Percentiles rank a stretch among this genome's conserved stretches.
Conservation (phyloP, 306 rosid genomes). For the Lablab purpureus region DNA sequence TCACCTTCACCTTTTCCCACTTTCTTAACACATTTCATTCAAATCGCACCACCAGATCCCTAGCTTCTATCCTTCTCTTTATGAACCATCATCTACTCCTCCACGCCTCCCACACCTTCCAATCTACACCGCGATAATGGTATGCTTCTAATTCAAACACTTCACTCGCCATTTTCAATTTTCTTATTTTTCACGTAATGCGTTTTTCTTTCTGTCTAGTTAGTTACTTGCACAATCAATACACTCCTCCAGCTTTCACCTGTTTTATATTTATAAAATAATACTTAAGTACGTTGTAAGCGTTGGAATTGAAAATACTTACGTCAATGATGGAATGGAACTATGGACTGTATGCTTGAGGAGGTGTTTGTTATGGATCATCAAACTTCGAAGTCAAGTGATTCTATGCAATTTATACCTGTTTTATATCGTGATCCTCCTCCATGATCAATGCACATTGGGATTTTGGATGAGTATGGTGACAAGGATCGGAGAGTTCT, state of each 20-base stretch:
- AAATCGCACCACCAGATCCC: not conserved
- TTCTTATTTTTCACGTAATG: not conserved
- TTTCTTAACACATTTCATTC: constrained; percentile 36
- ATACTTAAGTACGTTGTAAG: too few species aligned
- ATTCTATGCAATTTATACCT: not conserved
- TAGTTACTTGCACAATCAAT: not conserved
- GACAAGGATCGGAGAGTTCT: constrained; percentile 1
- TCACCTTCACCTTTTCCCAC: constrained; percentile 26
- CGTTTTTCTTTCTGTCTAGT: not conserved
- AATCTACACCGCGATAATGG: constrained; percentile 62
- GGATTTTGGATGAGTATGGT: constrained; percentile 16
- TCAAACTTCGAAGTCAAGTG: not conserved
- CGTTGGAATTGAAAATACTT: too few species aligned
- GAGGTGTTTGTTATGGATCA: not conserved
- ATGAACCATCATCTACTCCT: constrained; percentile 44
- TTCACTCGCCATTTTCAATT: not conserved
- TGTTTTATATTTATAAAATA: not conserved
- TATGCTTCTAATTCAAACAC: constrained; percentile 15
- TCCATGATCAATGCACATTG: constrained; percentile 18
- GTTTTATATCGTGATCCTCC: constrained; percentile 5
- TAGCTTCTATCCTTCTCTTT: constrained; percentile 14
- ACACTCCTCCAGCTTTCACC: not conserved
- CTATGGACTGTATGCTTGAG: not conserved
- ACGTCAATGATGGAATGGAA: not conserved
- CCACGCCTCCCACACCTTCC: constrained; percentile 37